Conservation (phyloP, 176 grass and related monocot species). For the Lolium rigidum region DNA sequence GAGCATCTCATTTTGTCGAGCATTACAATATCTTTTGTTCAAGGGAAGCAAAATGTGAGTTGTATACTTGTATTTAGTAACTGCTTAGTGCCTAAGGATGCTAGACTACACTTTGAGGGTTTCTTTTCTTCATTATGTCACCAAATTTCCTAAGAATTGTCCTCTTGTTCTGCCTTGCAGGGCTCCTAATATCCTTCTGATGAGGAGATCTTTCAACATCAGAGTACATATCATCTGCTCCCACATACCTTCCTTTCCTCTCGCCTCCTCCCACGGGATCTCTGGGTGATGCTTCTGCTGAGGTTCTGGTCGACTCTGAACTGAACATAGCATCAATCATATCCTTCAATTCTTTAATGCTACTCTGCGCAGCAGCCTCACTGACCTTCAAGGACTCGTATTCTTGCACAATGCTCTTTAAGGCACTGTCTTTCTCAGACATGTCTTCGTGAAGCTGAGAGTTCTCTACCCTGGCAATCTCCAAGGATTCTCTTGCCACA, state of each 20-base stretch:
- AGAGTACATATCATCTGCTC: conserved; percentile 50
- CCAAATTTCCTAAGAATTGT: conserved; percentile 65
- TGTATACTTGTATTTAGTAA: conserved; percentile 28
- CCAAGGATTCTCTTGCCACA: conserved; percentile 70
- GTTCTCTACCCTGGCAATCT: conserved; percentile 76
- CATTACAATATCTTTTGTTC: conserved; percentile 22
- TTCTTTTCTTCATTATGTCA: conserved; percentile 63
- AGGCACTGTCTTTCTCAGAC: conserved; percentile 68
- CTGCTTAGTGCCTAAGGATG: conserved; percentile 31
- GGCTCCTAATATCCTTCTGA: conserved; percentile 35
- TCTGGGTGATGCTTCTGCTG: conserved; percentile 48
- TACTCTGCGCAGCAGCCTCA: conserved; percentile 69
- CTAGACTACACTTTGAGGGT: conserved; percentile 42
- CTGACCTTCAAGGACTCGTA: conserved; percentile 85
- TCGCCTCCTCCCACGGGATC: conserved; percentile 43
- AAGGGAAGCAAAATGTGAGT: conserved; percentile 14
- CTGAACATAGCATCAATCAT: conserved; percentile 77
- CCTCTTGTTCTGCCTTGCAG: conserved; percentile 61
- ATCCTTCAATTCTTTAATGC: conserved; percentile 71
- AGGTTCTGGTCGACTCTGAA: conserved; percentile 47
- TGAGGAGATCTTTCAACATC: conserved; percentile 42
- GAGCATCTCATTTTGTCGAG: conserved; percentile 17
- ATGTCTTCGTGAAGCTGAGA: conserved; percentile 69
- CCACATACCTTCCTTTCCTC: conserved; percentile 23
- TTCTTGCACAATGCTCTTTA: conserved; percentile 73